These are phyloP conservation scores for Ophiostoma sp. DNA, from an alignment of 2,329 filamentous ascomycete species.

Conservation along the genomic window DNA sequence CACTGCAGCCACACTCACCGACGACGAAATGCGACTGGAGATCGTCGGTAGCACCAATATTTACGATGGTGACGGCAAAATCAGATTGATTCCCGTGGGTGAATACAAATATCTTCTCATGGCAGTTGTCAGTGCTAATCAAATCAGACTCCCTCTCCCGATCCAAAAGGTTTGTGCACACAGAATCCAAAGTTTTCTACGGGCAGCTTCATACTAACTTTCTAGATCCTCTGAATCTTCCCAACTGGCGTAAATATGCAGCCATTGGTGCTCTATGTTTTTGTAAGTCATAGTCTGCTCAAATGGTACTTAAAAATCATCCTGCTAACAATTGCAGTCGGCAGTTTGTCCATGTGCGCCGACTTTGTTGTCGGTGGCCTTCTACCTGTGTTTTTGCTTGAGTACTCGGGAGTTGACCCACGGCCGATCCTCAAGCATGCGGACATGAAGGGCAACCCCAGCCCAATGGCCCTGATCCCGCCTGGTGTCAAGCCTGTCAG, in stretches of 20 bases:
- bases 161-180: conserved; percentile 24
- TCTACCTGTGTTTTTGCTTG: conserved; percentile 41
- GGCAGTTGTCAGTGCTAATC: too few species aligned
- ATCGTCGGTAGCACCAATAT: conserved; percentile 27
- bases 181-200: too few species aligned
- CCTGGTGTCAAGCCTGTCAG: conserved; percentile 30
- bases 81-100: conserved; percentile 27
- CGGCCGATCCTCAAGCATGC: conserved; percentile 32
- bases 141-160: conserved; percentile 24
- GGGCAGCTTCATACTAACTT: background rate
- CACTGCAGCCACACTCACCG: background rate
- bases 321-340: background rate
- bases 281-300: background rate
- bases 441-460: conserved; percentile 27
- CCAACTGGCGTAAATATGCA: conserved; percentile 37
- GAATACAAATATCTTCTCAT: too few species aligned
- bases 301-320: too few species aligned
- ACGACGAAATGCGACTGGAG: conserved; percentile 6
- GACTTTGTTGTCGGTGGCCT: conserved; percentile 38
- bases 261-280: conserved; percentile 36
- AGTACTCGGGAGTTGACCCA: conserved; percentile 40
- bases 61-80: conserved; percentile 23
- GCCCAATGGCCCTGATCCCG: conserved; percentile 37
- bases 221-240: conserved; percentile 37
- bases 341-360: conserved; percentile 35